These are phyloP conservation scores for Chlorella variabilis DNA, from an alignment of 163 green algal species.

Conservation along the genomic window DNA sequence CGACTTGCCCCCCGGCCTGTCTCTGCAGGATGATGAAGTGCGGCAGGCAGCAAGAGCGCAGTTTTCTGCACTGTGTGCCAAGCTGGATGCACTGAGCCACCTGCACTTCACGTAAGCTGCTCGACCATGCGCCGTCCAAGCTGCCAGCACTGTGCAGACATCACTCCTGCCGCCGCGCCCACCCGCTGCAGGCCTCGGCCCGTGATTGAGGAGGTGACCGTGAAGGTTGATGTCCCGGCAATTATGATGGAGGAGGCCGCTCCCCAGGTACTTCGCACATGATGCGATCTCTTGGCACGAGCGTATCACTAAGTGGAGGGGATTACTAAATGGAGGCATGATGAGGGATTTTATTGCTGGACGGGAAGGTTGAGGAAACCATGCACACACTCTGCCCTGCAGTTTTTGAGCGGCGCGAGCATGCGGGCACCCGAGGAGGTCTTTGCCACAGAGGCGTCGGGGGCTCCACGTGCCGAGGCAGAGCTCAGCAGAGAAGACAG, in stretches of 20 bases:
- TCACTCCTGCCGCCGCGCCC: neutral
- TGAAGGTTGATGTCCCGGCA: slow-evolving; percentile 82
- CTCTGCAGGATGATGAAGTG: slow-evolving; percentile 70
- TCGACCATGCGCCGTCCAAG: too few species aligned
- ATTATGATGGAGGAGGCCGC: slow-evolving; percentile 94
- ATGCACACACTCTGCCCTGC: neutral
- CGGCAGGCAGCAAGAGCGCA: slow-evolving; percentile 63
- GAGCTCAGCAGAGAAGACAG: slow-evolving; percentile 84
- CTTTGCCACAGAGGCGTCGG: slow-evolving; percentile 35
- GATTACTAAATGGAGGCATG: too few species aligned
- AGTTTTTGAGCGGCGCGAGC: slow-evolving; percentile 66
- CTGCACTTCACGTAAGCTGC: slow-evolving; percentile 79
- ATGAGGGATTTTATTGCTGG: too few species aligned
- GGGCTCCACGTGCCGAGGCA: slow-evolving; percentile 61
- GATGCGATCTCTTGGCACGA: too few species aligned
- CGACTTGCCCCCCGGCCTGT: too few species aligned
- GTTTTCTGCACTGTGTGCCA: slow-evolving; percentile 81
- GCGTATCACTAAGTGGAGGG: neutral
- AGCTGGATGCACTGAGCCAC: slow-evolving; percentile 92
- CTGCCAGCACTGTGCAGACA: too few species aligned
- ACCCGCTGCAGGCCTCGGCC: slow-evolving; percentile 66
- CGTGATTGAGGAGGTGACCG: slow-evolving; percentile 88
- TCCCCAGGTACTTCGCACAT: slow-evolving; percentile 65
- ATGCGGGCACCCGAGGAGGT: slow-evolving; percentile 81
- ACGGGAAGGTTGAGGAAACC: too few species aligned